Conservation (phyloP, 2,329 filamentous ascomycete genomes). For the Fusarium longipes region DNA sequence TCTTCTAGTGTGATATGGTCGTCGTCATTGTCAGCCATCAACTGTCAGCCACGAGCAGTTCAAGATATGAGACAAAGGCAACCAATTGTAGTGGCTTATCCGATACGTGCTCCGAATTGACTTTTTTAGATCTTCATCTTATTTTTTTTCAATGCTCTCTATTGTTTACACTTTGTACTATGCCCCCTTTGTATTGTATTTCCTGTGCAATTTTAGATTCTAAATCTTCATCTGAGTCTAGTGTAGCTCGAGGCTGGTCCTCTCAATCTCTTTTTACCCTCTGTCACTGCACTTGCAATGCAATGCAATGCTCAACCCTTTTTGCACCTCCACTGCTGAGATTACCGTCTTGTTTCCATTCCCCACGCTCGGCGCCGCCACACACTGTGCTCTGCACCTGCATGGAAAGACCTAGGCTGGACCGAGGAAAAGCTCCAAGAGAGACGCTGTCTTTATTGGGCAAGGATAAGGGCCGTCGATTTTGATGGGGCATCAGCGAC, state of each 20-base stretch:
- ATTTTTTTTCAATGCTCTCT: background rate
- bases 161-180: conserved; percentile 23
- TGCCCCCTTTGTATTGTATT: conserved; percentile 13
- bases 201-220: conserved; percentile 18
- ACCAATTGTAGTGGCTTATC: conserved; percentile 13
- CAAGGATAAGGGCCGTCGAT: conserved; percentile 38
- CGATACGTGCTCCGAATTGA: conserved; percentile 18
- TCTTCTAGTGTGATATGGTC: conserved; percentile 8
- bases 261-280: conserved; percentile 25
- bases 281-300: conserved; percentile 7
- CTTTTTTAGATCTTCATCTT: conserved; percentile 6
- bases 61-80: conserved; percentile 4
- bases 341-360: conserved; percentile 50
- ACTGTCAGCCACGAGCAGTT: conserved; percentile 35
- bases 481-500: conserved; percentile 41
- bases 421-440: conserved; percentile 40
- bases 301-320: conserved; percentile 14
- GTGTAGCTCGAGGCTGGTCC: conserved; percentile 5
- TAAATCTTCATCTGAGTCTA: conserved; percentile 20
- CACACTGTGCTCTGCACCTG: conserved; percentile 44
- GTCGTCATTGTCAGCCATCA: conserved; percentile 29
- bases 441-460: conserved; percentile 25
- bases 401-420: conserved; percentile 41
- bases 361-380: conserved; percentile 43
- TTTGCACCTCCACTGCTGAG: conserved; percentile 38